Evolutionary conservation across 1,139 yeast genomes (phyloP).

Genomic region (Pneumocystis jirovecii): DNA sequence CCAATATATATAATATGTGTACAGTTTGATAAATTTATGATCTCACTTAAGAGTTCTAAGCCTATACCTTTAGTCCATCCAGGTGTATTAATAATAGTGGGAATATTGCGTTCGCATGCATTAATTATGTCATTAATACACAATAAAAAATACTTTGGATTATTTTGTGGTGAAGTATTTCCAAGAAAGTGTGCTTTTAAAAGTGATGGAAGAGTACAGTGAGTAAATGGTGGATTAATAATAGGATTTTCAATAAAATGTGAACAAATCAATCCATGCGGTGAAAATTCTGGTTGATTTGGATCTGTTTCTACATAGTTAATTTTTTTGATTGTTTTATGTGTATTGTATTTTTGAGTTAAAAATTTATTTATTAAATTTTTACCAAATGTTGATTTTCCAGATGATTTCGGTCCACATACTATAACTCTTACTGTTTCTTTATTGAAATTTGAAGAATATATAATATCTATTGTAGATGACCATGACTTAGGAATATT

Average conservation of each 20-base stretch:
- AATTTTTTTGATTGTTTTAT: slow-evolving; percentile 14
- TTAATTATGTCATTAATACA: slow-evolving; percentile 33
- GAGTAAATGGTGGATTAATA: slow-evolving; percentile 23
- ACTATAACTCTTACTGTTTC: slow-evolving; percentile 25
- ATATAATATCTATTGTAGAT: slow-evolving; percentile 4
- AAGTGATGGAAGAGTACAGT: slow-evolving; percentile 19
- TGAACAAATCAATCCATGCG: slow-evolving; percentile 49
- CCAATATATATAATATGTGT: slow-evolving; percentile 11
- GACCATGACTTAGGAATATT: slow-evolving; percentile 2
- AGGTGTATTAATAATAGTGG: slow-evolving; percentile 63
- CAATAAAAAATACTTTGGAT: slow-evolving; percentile 42
- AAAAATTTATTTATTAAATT: slow-evolving; percentile 36
- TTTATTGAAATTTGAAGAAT: slow-evolving; percentile 10
- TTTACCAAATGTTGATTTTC: slow-evolving; percentile 63
- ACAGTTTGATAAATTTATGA: slow-evolving; percentile 25
- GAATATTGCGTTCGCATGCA: not conserved
- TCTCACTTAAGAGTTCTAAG: slow-evolving; percentile 40
- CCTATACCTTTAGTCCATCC: slow-evolving; percentile 95
- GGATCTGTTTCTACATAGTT: slow-evolving; percentile 72
- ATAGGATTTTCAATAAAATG: slow-evolving; percentile 22
- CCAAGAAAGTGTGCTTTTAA: slow-evolving; percentile 45
- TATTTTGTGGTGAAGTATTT: slow-evolving; percentile 54
- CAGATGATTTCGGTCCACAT: slow-evolving; percentile 61
- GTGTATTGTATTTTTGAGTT: slow-evolving; percentile 5
- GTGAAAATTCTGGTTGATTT: slow-evolving; percentile 72